Evolutionary conservation across 2,329 filamentous ascomycete genomes (phyloP), one percentile per base, ranked within the genome.

Genomic region (Nigrospora oryzae): DNA sequence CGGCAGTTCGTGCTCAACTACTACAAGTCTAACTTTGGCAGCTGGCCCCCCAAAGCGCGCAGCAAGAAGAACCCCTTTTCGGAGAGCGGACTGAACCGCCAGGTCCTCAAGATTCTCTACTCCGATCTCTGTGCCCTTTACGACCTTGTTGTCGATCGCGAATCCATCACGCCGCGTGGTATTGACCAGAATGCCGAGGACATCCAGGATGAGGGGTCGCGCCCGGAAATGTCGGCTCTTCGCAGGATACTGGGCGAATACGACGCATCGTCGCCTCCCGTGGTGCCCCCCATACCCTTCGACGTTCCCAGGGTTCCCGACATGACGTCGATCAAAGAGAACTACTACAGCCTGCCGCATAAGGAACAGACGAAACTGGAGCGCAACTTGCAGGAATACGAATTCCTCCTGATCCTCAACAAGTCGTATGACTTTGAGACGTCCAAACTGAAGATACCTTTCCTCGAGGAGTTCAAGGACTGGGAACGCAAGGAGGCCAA

Each of bases 11-110:
- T 84, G 15, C 69, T 89, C 42, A 69, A 73, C 51, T 83, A 89
- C 62, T 81, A 81, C 59, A 81, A 78, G 60, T 57, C 67, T 12
- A 67, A 69, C 4, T 75, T 82, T 45, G 76, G 77, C 16, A 81
- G 74, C 61, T 94, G 91, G 91, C 90, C 93, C 3, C 91, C 93
- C 10, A 95, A 93, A 62, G 89, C 89, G 2, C 85, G 78, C 56
- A 91, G 83, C 55, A 95, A 94, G 73, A 95, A 94, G 75, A 95
- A 95, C 59, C 78, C 83, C 1, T 88, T 95, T 51, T 83, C 86
- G 28, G 89, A 90, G 54, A 86, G 81, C 53, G 91, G 91, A 0
- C 73, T 97, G 17, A 96, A 96, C 63, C 78, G 93, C 19, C 66
- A 89, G 38, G 87, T 95, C 6, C 70, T 96, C 36, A 81, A 81